phyloP scores from a whole-genome alignment of 78 protist genomes.

The Dictyostelium discoideum region DNA sequence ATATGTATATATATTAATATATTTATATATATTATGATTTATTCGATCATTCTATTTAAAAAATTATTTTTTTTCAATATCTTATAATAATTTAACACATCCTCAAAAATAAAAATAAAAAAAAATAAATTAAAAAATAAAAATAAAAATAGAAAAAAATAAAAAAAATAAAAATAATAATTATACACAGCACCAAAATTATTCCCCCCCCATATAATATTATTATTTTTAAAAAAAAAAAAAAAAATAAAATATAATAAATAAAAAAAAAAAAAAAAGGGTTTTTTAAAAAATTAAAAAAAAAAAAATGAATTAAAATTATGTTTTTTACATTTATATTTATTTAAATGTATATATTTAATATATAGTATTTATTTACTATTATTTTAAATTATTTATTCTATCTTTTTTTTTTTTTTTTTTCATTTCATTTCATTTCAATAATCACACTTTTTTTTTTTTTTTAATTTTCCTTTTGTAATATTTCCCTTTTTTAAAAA shows the following conservation, averaged over 20 bases:
- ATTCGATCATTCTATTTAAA: neutral
- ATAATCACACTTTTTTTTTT: too few species aligned
- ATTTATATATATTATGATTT: neutral
- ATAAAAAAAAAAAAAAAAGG: neutral
- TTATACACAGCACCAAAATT: neutral
- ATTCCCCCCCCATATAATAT: too few species aligned
- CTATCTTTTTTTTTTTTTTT: neutral
- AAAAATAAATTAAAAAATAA: too few species aligned
- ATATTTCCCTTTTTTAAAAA: too few species aligned
- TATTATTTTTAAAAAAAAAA: neutral
- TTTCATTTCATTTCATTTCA: too few species aligned
- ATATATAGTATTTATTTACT: neutral
- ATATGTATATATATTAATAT: too few species aligned
- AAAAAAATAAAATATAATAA: too few species aligned
- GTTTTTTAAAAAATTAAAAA: neutral
- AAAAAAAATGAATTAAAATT: neutral
- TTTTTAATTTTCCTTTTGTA: too few species aligned
- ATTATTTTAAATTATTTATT: neutral
- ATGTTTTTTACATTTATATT: neutral
- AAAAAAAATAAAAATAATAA: too few species aligned
- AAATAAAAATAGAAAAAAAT: too few species aligned
- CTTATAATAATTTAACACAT: neutral
- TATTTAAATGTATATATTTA: neutral
- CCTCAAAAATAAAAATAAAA: neutral
- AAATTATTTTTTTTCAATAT: too few species aligned